These are phyloP conservation scores for Lentinula edodes DNA, from an alignment of 768 basidiomycete genomes.

Conservation along the genomic window DNA sequence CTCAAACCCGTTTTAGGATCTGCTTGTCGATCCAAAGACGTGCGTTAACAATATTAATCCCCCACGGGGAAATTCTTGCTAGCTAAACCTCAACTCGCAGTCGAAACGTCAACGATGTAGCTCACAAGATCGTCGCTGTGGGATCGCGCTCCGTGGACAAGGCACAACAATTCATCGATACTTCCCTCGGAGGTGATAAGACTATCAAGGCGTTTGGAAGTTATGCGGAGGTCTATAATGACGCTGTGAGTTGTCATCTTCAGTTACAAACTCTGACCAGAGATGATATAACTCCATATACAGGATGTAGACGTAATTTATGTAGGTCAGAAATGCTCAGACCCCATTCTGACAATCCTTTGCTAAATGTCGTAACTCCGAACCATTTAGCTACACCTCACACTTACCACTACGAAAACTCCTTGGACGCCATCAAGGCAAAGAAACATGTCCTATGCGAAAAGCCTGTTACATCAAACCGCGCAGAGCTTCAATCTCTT, in stretches of 20 bases:
- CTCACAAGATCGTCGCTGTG: slow-evolving; percentile 66
- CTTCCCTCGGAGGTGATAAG: slow-evolving; percentile 41
- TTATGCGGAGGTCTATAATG: slow-evolving; percentile 70
- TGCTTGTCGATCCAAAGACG: slow-evolving; percentile 73
- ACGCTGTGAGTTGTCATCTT: slow-evolving; percentile 20
- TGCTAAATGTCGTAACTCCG: not conserved
- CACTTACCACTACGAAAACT: slow-evolving; percentile 75
- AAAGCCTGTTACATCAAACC: slow-evolving; percentile 80
- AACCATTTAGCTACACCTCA: slow-evolving; percentile 69
- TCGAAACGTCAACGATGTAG: slow-evolving; percentile 60
- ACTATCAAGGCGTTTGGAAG: slow-evolving; percentile 63
- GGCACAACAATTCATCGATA: slow-evolving; percentile 64
- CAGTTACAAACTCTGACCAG: not conserved
- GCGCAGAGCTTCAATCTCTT: slow-evolving; percentile 69
- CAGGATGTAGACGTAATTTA: slow-evolving; percentile 75
- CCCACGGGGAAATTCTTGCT: not conserved
- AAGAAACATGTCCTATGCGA: slow-evolving; percentile 87
- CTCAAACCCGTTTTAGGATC: slow-evolving; percentile 38
- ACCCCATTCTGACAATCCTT: not conserved
- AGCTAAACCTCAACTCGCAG: slow-evolving; percentile 23
- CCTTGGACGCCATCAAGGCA: slow-evolving; percentile 68
- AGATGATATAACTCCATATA: not conserved
- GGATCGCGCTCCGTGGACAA: slow-evolving; percentile 70
- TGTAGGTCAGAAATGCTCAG: slow-evolving; percentile 39
- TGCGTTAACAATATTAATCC: slow-evolving; percentile 11